Base-by-base conservation (phyloP, 306 rosid genomes). In the Prunus padus region DNA sequence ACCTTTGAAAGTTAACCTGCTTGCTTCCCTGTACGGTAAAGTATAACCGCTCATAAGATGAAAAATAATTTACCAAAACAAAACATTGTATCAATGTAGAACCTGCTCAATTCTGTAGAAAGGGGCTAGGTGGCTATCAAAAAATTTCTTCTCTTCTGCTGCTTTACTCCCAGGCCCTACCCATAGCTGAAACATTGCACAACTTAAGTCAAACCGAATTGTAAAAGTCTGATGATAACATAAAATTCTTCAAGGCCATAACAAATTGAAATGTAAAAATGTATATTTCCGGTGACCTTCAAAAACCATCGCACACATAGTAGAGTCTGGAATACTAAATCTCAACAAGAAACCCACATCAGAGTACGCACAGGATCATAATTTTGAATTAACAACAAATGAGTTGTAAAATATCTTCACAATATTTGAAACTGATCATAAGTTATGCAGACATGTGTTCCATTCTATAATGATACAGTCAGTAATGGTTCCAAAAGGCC, bases 31-130 rank as follows among this genome's bases (percentile, higher is more conserved):
- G 12, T 40, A 47, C 12, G 18, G 37, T 47, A 65, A 62, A 23
- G 25, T n/a, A 59, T 14, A 23, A 44, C 55, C 62, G 71, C 86
- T 61, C 73, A 55, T 23, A 59, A 76, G 79, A 33, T 45, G 63
- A 52, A 47, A 46, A n/a, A 40, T 65, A 31, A 76, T 44, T 55
- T 51, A 75, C 40, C 11, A 30, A 61, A 59, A 73, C 4, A 55
- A 65, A 30, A 37, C 26, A 49, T 66, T 45, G 25, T 40, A 76
- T 52, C 61, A 71, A 52, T 13, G 55, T 47, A 79, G 80, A 77
- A 95, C 99, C 97, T 95, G 99, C 87, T 95, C 99, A 74, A 95
- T 95, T 87, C 99, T 86, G 95, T 95, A 90, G 84, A 95, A 95
- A 1, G 99, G 99, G 64, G 97, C 96, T 59, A 95, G 97, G 84